Evolutionary conservation across 441 rosid genomes (phyloP).

Genomic region (Lagerstroemia fauriei): DNA sequence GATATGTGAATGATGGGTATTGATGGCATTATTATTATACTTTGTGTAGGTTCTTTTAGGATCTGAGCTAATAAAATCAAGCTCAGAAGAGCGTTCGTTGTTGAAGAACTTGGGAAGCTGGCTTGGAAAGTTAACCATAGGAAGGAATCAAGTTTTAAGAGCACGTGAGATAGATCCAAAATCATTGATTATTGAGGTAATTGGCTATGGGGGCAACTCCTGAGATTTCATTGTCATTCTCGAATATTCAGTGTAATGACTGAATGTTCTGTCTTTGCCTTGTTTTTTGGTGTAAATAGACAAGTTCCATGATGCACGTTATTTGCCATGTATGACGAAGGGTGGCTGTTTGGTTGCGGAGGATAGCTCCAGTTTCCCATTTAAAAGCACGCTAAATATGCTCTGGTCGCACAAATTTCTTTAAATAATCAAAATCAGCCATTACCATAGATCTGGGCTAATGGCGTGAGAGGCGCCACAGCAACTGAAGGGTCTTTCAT

Average conservation of each 20-base stretch:
- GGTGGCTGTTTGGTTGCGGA: background rate
- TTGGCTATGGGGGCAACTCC: background rate
- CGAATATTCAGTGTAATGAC: background rate
- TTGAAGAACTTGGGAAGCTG: slow-evolving; percentile 98
- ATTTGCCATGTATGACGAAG: background rate
- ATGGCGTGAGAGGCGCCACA: background rate
- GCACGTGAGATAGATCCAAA: slow-evolving; percentile 98
- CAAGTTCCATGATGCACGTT: background rate
- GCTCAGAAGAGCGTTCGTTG: slow-evolving; percentile 93
- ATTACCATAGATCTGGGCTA: background rate
- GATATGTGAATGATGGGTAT: background rate
- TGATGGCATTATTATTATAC: background rate
- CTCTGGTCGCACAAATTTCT: background rate
- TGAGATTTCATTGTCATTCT: background rate
- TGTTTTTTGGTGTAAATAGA: background rate
- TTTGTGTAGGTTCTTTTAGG: slow-evolving; percentile 83
- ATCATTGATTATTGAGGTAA: slow-evolving; percentile 92
- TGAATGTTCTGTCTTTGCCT: background rate
- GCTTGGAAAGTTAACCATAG: slow-evolving; percentile 98
- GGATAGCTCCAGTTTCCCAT: background rate
- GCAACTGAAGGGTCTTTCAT: background rate
- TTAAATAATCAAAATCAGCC: background rate
- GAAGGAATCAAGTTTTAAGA: slow-evolving; percentile 86
- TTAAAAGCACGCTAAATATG: background rate
- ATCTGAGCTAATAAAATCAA: slow-evolving; percentile 96